Conservation (phyloP, 768 basidiomycete species). For the Mycena albidolilacea region DNA sequence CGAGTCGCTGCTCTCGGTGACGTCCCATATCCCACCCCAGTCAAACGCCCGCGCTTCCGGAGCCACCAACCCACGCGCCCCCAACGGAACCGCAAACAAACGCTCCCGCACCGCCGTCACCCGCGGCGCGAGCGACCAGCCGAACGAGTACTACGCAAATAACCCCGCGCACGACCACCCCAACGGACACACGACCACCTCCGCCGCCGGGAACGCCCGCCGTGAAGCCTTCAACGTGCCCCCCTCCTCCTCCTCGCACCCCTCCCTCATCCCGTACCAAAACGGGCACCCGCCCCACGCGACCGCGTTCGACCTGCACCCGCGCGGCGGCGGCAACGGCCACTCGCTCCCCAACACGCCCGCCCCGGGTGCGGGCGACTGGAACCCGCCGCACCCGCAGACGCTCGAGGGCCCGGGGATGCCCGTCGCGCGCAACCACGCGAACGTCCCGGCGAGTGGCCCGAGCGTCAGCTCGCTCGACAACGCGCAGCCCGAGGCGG, state of each 20-base stretch:
- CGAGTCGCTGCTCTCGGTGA: conserved; percentile 80
- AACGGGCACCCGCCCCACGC: conserved; percentile 53
- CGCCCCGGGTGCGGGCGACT: conserved; percentile 53
- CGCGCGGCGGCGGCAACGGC: conserved; percentile 47
- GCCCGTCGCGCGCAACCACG: conserved; percentile 70
- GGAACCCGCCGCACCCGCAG: conserved; percentile 65
- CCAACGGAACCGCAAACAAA: conserved; percentile 53
- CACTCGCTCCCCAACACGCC: conserved; percentile 52
- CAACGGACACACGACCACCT: conserved; percentile 39
- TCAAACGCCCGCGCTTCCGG: conserved; percentile 41
- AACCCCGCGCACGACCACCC: conserved; percentile 47
- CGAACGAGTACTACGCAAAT: conserved; percentile 52
- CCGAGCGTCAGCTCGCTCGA: conserved; percentile 15
- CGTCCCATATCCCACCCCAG: conserved; percentile 70
- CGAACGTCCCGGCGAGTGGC: not conserved
- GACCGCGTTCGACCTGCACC: conserved; percentile 58
- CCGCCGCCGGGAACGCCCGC: conserved; percentile 42
- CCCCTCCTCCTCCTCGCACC: conserved; percentile 65
- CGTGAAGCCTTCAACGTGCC: conserved; percentile 65
- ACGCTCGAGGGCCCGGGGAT: conserved; percentile 85
- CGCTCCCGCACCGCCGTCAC: conserved; percentile 61
- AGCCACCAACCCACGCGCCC: conserved; percentile 44
- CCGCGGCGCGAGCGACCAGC: conserved; percentile 57
- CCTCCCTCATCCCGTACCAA: conserved; percentile 68
- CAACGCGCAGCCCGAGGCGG: conserved; percentile 43